These are phyloP conservation scores for Cladobotryum protrusum DNA, from an alignment of 2,329 filamentous ascomycete genomes.

Conservation along the genomic window DNA sequence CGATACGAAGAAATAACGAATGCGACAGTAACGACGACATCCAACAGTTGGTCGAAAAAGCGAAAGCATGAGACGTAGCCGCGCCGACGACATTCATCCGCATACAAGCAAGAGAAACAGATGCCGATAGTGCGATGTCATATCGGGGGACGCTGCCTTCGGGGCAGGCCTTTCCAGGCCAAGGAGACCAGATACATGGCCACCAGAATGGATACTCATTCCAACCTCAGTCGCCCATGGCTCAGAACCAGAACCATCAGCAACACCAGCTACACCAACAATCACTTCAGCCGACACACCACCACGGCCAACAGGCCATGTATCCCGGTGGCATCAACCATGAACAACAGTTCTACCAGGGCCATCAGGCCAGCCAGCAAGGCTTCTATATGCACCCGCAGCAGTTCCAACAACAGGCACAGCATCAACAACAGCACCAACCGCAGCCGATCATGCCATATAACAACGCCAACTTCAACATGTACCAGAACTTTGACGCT, in stretches of 20 bases:
- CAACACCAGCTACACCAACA: conserved; percentile 21
- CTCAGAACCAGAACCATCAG: conserved; percentile 14
- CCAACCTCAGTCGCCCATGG: conserved; percentile 7
- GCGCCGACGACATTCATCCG: not conserved
- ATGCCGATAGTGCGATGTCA: conserved; percentile 21
- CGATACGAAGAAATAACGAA: not conserved
- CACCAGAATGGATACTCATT: conserved; percentile 23
- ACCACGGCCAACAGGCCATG: conserved; percentile 7
- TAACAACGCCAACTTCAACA: conserved; percentile 7
- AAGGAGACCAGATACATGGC: conserved; percentile 24
- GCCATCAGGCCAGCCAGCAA: conserved; percentile 15
- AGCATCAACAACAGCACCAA: conserved; percentile 13
- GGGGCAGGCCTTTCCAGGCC: conserved; percentile 34
- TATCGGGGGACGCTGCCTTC: conserved; percentile 34
- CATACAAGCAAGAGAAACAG: conserved; percentile 2
- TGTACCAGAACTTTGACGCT: conserved; percentile 7
- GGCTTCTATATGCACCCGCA: conserved; percentile 17
- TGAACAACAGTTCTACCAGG: conserved; percentile 17
- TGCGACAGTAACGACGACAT: not conserved
- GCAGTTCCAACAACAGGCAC: conserved; percentile 17
- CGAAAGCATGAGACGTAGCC: not conserved
- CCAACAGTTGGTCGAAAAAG: not conserved
- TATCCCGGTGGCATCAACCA: conserved; percentile 1
- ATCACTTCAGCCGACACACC: conserved; percentile 5
- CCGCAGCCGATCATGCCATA: conserved; percentile 6